Base-by-base conservation (phyloP, 2,329 filamentous ascomycete genomes). In the Hymenotorrendiella dingleyae region DNA sequence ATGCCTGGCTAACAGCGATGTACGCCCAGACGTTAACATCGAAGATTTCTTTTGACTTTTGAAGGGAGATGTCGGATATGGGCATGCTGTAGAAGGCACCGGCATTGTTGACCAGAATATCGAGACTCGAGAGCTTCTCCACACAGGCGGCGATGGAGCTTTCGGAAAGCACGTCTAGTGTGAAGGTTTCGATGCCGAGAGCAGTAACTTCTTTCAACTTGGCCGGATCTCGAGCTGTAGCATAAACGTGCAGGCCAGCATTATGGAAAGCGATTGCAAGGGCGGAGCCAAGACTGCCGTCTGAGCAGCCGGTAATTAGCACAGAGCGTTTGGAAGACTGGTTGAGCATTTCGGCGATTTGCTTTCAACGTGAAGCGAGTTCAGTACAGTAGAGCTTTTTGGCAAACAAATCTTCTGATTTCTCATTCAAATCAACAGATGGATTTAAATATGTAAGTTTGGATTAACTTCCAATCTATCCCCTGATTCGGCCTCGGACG, bases 41-140 rank as follows among this genome's bases (percentile, higher is more conserved):
- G 37, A 60, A 63, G 16, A 59, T 46, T 4, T 58, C 47, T 38
- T 57, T 58, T 3, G 62, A 54, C 16, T 54, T 50, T 7, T 50
- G 47, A 8, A 62, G 33, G 6, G 53, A 49, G 11, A 54, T 43
- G 43, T 66, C 63, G 10, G 59, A 46, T 1, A 66, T 43, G 0
- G 64, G 61, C 51, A 61, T 58, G 8, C 46, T 46, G 39, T 59
- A 60, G n/a, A 55, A 54, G 11, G 54, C 51, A 11, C 63, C 68
- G 2, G 68, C 64, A 51, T 71, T 71, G 52, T 72, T 71, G 46
- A 70, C 53, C 2, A 72, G 61, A 17, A 69, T 58, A 44, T 71
- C 64, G 12, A 59, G 53, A 11, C 40, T 38, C 5, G 54, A 40
- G 23, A 71, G 57, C 21, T 57, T 42, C 4, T 52, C 50, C 22